Evolutionary conservation across 139 green algal genomes (phyloP).

Genomic region (Pleodorina starrii): DNA sequence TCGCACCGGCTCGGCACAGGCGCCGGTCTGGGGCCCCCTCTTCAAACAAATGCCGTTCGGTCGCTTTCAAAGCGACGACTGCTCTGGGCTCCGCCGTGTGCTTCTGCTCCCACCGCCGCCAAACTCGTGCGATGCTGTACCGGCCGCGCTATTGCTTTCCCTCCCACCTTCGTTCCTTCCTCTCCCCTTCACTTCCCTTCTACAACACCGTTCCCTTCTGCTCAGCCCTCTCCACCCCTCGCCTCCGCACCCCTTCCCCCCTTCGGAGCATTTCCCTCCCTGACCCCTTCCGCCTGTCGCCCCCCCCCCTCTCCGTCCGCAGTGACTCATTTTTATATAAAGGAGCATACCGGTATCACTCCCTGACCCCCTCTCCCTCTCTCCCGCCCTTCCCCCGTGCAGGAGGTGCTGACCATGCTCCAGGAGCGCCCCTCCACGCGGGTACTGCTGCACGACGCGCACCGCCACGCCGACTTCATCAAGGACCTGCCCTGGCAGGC

Average conservation of each 20-base stretch:
- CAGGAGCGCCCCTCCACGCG: constrained; percentile 8
- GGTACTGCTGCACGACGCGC: constrained; percentile 52
- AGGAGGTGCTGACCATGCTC: constrained; percentile 54
- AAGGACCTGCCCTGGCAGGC: constrained; percentile 57
- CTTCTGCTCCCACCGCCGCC: too few species aligned
- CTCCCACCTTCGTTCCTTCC: too few species aligned
- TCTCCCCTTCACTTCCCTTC: not conserved
- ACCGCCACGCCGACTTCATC: constrained; percentile 62
- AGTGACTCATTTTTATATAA: not conserved
- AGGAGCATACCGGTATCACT: too few species aligned
- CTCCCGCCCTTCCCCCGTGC: not conserved
- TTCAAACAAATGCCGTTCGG: too few species aligned
- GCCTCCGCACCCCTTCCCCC: not conserved
- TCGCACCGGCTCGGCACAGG: not conserved
- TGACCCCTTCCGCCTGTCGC: not conserved
- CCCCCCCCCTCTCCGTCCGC: not conserved
- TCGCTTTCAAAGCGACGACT: too few species aligned
- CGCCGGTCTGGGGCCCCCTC: not conserved
- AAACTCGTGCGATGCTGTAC: too few species aligned
- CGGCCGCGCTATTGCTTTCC: not conserved
- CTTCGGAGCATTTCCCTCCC: too few species aligned
- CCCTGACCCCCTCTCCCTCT: too few species aligned
- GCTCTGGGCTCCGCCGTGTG: too few species aligned
- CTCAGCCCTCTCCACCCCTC: not conserved
- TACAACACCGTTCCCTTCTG: not conserved